phyloP scores from a whole-genome alignment of 2,329 filamentous ascomycete genomes.

The Fusarium transvaalense region DNA sequence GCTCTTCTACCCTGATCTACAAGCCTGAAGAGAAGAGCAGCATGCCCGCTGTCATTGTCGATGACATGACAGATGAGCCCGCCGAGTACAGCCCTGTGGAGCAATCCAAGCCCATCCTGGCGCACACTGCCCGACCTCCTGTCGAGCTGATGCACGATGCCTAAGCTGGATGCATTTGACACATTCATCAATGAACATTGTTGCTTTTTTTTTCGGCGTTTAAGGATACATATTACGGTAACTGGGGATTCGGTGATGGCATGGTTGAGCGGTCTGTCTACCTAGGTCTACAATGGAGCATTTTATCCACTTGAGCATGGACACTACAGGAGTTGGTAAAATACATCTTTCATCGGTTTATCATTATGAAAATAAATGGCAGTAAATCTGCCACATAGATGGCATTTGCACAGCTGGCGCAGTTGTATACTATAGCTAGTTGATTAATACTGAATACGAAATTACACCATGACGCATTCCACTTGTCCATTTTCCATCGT shows the following conservation, averaged over 20 bases:
- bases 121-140: constrained; percentile 72
- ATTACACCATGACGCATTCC: background rate
- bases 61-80: constrained; percentile 73
- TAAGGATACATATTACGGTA: constrained; percentile 23
- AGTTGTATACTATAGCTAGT: constrained; percentile 31
- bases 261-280: constrained; percentile 27
- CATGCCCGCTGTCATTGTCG: constrained; percentile 74
- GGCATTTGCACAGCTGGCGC: constrained; percentile 26
- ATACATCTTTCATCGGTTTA: constrained; percentile 19
- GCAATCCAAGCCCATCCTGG: constrained; percentile 62
- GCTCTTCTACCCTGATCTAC: constrained; percentile 76
- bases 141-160: constrained; percentile 71
- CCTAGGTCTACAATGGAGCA: constrained; percentile 31
- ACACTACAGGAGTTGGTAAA: constrained; percentile 44
- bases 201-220: constrained; percentile 41
- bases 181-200: background rate
- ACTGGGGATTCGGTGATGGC: constrained; percentile 7
- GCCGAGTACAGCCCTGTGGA: constrained; percentile 59
- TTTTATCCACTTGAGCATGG: constrained; percentile 34
- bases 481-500: background rate
- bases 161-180: constrained; percentile 29
- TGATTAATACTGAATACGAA: constrained; percentile 27
- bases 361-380: constrained; percentile 15
- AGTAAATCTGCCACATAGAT: constrained; percentile 12
- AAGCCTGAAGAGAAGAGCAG: constrained; percentile 68